phyloP scores from a whole-genome alignment of 139 green algal species.

The Tetratostichococcus sp. region DNA sequence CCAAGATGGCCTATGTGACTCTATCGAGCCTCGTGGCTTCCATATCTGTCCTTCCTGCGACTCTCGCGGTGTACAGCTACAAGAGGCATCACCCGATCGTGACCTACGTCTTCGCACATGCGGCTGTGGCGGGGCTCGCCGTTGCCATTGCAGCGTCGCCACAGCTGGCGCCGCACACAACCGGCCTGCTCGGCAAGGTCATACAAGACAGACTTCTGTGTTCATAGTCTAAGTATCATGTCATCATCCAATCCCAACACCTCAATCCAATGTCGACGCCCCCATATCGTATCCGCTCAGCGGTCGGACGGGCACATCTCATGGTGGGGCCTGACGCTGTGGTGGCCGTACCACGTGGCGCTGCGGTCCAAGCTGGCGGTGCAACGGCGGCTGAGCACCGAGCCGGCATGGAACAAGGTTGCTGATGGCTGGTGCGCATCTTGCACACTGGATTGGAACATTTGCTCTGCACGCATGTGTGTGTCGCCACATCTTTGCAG shows the following conservation, averaged over 20 bases:
- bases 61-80: neutral
- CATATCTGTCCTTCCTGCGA: slow-evolving; percentile 3
- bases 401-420: slow-evolving; percentile 43
- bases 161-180: slow-evolving; percentile 27
- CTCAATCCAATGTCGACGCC: too few relatives aligned
- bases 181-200: slow-evolving; percentile 51
- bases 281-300: neutral
- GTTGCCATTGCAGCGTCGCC: slow-evolving; percentile 37
- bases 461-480: too few relatives aligned
- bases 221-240: too few relatives aligned
- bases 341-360: slow-evolving; percentile 54
- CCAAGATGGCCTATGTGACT: neutral
- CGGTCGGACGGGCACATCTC: slow-evolving; percentile 26
- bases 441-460: neutral
- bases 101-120: slow-evolving; percentile 28
- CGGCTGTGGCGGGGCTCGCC: slow-evolving; percentile 23
- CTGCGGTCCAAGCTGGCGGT: slow-evolving; percentile 49
- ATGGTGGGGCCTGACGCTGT: slow-evolving; percentile 19
- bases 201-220: too few relatives aligned
- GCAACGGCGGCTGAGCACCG: slow-evolving; percentile 22
- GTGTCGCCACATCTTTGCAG: neutral
- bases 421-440: slow-evolving; percentile 29
- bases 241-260: too few relatives aligned
- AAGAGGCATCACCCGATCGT: neutral
- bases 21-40: slow-evolving; percentile 8